These are phyloP conservation scores for Bremia lactucae DNA, from an alignment of 352 stramenopile genomes.

Conservation along the genomic window DNA sequence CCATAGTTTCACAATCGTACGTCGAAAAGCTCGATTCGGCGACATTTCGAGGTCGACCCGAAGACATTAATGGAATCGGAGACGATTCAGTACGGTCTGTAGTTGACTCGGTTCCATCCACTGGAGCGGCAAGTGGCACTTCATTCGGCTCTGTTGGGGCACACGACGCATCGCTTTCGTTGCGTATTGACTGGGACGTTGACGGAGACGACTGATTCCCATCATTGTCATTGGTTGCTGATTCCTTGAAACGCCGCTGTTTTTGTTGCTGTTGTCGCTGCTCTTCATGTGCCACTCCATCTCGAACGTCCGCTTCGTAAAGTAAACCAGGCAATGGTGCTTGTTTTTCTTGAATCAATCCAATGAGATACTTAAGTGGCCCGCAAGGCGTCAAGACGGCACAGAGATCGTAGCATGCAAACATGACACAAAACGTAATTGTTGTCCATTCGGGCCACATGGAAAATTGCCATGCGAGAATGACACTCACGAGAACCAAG, in stretches of 20 bases:
- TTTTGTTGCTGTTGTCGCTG: conserved; percentile 16
- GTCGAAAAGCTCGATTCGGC: conserved; percentile 67
- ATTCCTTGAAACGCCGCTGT: conserved; percentile 13
- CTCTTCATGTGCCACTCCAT: conserved; percentile 50
- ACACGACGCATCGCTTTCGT: conserved; percentile 7
- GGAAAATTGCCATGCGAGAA: conserved; percentile 95
- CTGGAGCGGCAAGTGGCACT: conserved; percentile 1
- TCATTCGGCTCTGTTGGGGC: conserved; percentile 1
- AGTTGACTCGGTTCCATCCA: conserved; percentile 11
- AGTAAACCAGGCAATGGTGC: conserved; percentile 88
- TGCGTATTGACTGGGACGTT: conserved; percentile 26
- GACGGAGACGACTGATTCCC: conserved; percentile 18
- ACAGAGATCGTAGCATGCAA: conserved; percentile 97
- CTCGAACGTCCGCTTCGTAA: conserved; percentile 90
- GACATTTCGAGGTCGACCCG: conserved; percentile 47
- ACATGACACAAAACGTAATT: conserved; percentile 88
- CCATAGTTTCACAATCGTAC: conserved; percentile 69
- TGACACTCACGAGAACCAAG: conserved; percentile 90
- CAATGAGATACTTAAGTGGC: conserved; percentile 88
- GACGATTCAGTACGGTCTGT: conserved; percentile 18
- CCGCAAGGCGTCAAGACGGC: conserved; percentile 96
- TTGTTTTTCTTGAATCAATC: conserved; percentile 89
- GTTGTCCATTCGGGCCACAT: conserved; percentile 93
- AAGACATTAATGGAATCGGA: conserved; percentile 20
- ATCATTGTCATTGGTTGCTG: conserved; percentile 8